Percentiles rank a stretch among this genome's conserved stretches.
Evolutionary conservation across 2,329 filamentous ascomycete genomes (phyloP).

Genomic region (Thelonectria discophora): DNA sequence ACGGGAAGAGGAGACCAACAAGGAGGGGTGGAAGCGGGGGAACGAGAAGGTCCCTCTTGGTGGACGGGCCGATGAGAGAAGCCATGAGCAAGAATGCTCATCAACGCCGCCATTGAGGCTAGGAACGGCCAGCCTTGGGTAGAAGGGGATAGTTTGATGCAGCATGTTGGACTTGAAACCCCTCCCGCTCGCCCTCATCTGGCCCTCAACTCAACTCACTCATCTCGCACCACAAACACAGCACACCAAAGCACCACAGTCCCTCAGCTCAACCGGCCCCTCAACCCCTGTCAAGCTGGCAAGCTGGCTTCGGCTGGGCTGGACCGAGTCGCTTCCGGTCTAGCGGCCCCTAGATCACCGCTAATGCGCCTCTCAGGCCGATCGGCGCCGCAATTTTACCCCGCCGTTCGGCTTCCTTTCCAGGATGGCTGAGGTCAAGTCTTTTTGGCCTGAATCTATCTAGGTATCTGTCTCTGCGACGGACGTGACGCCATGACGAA

Average conservation of each 20-base stretch:
- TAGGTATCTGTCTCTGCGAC: too few species aligned
- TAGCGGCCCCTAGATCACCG: conserved; percentile 36
- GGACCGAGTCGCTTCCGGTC: conserved; percentile 22
- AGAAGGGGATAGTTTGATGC: too few species aligned
- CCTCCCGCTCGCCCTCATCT: not conserved
- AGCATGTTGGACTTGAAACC: not conserved
- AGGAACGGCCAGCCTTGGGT: not conserved
- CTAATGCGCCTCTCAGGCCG: conserved; percentile 41
- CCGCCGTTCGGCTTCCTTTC: conserved; percentile 15
- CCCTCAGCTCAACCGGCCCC: conserved; percentile 40
- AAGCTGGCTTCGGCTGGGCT: conserved; percentile 34
- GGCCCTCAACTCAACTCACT: conserved; percentile 6
- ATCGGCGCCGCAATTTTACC: conserved; percentile 27
- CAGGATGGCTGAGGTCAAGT: not conserved
- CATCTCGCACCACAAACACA: not conserved
- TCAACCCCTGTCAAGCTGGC: conserved; percentile 41
- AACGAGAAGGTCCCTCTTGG: too few species aligned
- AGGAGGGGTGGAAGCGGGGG: not conserved
- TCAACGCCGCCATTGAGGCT: not conserved
- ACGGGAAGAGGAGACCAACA: not conserved
- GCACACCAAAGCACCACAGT: conserved; percentile 30
- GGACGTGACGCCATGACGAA: not conserved
- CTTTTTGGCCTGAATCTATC: too few species aligned
- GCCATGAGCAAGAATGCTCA: not conserved
- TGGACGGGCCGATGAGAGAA: not conserved